These are phyloP conservation scores for Oenanthe javanica DNA, from an alignment of 140 eudicot genomes.

Conservation along the genomic window DNA sequence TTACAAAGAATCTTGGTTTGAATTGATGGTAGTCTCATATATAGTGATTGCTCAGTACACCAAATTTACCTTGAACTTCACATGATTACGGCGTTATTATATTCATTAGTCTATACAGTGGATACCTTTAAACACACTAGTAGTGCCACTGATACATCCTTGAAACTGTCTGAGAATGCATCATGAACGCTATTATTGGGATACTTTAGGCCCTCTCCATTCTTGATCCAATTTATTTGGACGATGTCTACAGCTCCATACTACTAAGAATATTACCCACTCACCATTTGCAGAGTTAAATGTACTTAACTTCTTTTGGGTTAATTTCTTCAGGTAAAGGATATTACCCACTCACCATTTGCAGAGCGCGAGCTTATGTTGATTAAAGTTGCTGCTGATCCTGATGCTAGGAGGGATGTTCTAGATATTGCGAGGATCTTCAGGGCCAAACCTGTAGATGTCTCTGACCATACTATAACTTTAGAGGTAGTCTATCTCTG, in stretches of 20 bases:
- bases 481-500: constrained; percentile 41
- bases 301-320: constrained; percentile 1
- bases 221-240: not conserved
- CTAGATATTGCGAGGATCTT: constrained; percentile 83
- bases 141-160: not conserved
- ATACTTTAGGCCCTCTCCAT: not conserved
- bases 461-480: constrained; percentile 84
- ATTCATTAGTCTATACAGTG: not conserved
- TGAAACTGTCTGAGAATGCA: not conserved
- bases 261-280: constrained; percentile 6
- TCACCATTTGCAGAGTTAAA: not conserved
- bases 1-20: not conserved
- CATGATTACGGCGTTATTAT: not conserved
- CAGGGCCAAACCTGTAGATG: constrained; percentile 90
- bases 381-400: constrained; percentile 65
- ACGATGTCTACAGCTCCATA: not conserved
- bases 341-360: constrained; percentile 74
- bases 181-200: not conserved
- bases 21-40: not conserved
- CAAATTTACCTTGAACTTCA: not conserved
- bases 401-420: constrained; percentile 78
- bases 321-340: constrained; percentile 49
- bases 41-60: not conserved
- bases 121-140: not conserved
- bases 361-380: constrained; percentile 87